These are phyloP conservation scores for Luffa aegyptiaca DNA, from an alignment of 306 rosid species.

Conservation along the genomic window DNA sequence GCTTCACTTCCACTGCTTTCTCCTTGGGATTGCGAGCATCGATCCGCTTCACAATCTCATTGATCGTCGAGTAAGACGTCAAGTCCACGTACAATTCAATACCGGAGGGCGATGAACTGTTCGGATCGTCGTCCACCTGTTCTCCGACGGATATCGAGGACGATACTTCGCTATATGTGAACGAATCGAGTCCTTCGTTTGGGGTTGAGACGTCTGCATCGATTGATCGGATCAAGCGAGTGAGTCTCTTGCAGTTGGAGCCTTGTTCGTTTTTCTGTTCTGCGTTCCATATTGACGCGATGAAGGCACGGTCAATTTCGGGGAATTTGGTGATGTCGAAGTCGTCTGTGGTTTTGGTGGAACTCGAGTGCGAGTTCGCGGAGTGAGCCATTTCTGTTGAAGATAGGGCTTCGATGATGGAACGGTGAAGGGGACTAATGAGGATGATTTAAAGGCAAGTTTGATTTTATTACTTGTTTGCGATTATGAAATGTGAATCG, in stretches of 20 bases:
- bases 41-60: background rate
- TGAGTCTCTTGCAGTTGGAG: background rate
- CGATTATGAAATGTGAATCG: background rate
- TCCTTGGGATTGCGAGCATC: background rate
- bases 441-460: background rate
- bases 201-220: background rate
- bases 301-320: background rate
- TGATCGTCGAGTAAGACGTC: background rate
- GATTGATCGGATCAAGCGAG: background rate
- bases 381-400: background rate
- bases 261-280: background rate
- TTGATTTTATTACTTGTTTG: background rate
- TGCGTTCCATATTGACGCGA: background rate
- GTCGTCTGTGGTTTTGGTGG: background rate
- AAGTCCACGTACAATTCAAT: background rate
- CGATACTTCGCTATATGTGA: background rate
- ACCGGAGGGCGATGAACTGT: background rate
- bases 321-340: background rate
- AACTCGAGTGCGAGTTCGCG: background rate
- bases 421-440: background rate
- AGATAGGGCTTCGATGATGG: background rate
- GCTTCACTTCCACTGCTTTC: background rate
- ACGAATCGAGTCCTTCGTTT: background rate
- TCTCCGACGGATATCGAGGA: background rate
- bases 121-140: background rate